Base-by-base conservation (phyloP, 768 basidiomycete genomes). In the Hebeloma cylindrosporum region DNA sequence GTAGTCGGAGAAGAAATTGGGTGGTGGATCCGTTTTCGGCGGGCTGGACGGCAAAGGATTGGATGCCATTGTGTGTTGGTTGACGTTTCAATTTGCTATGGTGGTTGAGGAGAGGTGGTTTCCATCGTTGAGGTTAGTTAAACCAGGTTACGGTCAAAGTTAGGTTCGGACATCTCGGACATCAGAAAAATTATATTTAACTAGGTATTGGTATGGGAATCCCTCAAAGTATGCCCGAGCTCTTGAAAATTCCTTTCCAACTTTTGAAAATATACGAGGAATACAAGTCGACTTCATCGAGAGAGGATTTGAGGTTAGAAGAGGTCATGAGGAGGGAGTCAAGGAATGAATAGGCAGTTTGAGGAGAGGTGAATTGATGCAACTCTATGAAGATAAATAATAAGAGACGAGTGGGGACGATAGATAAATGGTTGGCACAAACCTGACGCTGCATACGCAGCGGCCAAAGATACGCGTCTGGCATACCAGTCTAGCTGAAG, bases 321-420 rank as follows among this genome's bases (percentile, higher is more conserved):
- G 79, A 75, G 2, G 72, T 64, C 7, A 73, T 69, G 10, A 92
- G 70, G 5, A 90, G 75, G 6, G 73, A 65, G 34, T 84, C 80
- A 10, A 93, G 70, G 68, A 93, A 90, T 2, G 69, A 63, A 21
- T 69, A 64, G 0, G 85, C 80, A 2, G 88, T 88, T 9, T 67
- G 57, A 3, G 89, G 86, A 1, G 89, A 92, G 0, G 79, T 75
- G n/a, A 93, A 59, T 58, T 93, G 89, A 56, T 91, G 89, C 11
- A 93, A 69, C 64, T 92, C 89, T 82, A 51, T 32, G 29, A 30
- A 22, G 16, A 40, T 41, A 9, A 4, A 2, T 9, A 40, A 26
- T 9, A 5, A 45, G 22, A 32, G 28, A 3, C 14, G 11, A 28
- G 6, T 21, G 23, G 20, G 9, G 10, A 32, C 14, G 23, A 11